Percentiles rank a stretch among this genome's conserved stretches.
phyloP scores from a whole-genome alignment of 331 rosid species.

The Pyrus hybrid region DNA sequence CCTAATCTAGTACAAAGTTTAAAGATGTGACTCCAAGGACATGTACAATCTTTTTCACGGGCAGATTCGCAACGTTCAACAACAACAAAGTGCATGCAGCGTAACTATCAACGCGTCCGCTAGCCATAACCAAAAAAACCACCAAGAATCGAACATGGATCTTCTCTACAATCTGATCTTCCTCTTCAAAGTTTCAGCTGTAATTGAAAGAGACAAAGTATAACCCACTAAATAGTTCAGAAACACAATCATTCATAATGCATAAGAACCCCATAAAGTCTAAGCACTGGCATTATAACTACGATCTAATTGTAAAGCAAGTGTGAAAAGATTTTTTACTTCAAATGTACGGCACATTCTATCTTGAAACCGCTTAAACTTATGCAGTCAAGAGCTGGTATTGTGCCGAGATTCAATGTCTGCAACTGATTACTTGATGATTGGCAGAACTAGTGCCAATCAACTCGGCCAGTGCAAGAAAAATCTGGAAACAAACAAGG shows the following conservation, averaged over 20 bases:
- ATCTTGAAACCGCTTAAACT: conserved; percentile 48
- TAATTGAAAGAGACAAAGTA: not conserved
- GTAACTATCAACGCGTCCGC: not conserved
- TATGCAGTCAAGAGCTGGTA: conserved; percentile 64
- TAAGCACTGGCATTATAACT: not conserved
- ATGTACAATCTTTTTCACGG: not conserved
- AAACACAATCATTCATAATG: not conserved
- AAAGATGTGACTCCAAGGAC: not conserved
- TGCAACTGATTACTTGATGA: conserved; percentile 84
- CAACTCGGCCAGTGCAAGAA: conserved; percentile 72
- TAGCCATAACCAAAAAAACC: not conserved
- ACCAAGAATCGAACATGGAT: not conserved
- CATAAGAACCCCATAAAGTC: not conserved
- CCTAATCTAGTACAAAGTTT: too few species aligned
- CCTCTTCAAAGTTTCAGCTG: not conserved
- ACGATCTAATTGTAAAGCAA: not conserved
- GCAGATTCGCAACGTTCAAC: not conserved
- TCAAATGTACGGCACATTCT: conserved; percentile 34
- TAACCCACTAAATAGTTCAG: not conserved
- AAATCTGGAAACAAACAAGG: not conserved
- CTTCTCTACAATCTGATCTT: not conserved
- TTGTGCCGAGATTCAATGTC: conserved; percentile 31
- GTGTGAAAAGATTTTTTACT: not conserved
- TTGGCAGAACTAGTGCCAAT: conserved; percentile 48
- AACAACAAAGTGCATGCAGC: not conserved